phyloP scores from a whole-genome alignment of 163 green algal genomes.

The Scenedesmus sp. region DNA sequence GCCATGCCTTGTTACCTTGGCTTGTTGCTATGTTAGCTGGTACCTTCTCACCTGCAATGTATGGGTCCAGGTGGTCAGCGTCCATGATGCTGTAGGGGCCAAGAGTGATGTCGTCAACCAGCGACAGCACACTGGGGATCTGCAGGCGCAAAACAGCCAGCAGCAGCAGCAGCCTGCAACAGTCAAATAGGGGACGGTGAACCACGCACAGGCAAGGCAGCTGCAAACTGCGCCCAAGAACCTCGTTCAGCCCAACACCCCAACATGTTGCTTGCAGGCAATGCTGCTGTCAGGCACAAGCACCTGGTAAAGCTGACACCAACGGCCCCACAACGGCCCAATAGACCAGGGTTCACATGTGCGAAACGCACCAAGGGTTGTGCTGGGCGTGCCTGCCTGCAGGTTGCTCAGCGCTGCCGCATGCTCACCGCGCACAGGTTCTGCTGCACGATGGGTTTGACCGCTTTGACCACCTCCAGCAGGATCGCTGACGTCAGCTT shows the following conservation, averaged over 20 bases:
- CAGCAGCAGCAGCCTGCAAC: neutral
- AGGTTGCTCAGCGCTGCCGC: neutral
- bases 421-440: conserved; percentile 3
- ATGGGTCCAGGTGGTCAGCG: conserved; percentile 51
- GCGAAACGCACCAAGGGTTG: neutral
- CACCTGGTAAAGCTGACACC: no score
- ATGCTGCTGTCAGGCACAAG: no score
- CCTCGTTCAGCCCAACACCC: no score
- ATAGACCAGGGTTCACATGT: no score
- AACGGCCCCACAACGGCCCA: neutral
- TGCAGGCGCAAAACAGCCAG: neutral
- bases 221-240: no score
- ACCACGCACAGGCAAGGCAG: no score
- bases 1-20: neutral
- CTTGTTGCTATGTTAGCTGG: neutral
- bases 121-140: neutral
- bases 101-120: conserved; percentile 57
- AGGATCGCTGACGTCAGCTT: conserved; percentile 66
- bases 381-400: neutral
- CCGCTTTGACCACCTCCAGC: conserved; percentile 54
- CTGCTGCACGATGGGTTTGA: conserved; percentile 55
- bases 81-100: conserved; percentile 51
- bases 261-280: no score
- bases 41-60: conserved; percentile 8
- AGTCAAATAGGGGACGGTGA: neutral